Base-by-base conservation (phyloP, 495 filamentous ascomycete genomes). In the Aspergillus heteromorphus region DNA sequence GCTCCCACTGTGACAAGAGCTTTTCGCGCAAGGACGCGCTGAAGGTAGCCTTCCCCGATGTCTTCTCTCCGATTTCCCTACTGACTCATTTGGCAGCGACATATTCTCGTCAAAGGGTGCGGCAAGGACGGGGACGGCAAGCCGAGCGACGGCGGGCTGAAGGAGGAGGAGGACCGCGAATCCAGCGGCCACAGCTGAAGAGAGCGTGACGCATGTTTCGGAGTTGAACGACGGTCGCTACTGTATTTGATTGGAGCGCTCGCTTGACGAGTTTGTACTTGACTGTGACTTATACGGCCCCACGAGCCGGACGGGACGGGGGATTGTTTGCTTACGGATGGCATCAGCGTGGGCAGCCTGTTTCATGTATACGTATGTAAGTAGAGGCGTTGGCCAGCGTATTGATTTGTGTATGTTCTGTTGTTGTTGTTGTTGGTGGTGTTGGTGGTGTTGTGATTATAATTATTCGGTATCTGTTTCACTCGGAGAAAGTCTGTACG, bases 21-120 rank as follows among this genome's bases (percentile, higher is more conserved):
- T 98, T 98, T 61, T 96, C 90, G 17, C 76, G 93, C 38, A 98
- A 97, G 68, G 93, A 98, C 76, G 93, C 93, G 17, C 77, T 98
- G 13, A 98, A 98, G 88, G 93, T 97, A 63, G 48, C 54, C 18
- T 49, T 40, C 13, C 17, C 38, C n/a, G n/a, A n/a, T n/a, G n/a
- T 47, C 25, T 49, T 56, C 48, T 10, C 52, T 56, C 45, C 19
- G 41, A 49, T 19, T 11, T 25, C 18, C 14, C 9, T 18, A 49
- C 64, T 67, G 55, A 66, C 53, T 5, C 2, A n/a, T n/a, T n/a
- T 14, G 41, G n/a, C 61, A 97, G 92, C 80, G 92, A 62, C 93
- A 97, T 76, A 84, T 88, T 40, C 81, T 97, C 8, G 92, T 97
- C 58, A 97, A 97, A 71, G 91, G 90, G 21, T 97, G 93, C 64